Evolutionary conservation across 2,329 filamentous ascomycete genomes (phyloP).

Genomic region (Pseudocercospora fuligena): DNA sequence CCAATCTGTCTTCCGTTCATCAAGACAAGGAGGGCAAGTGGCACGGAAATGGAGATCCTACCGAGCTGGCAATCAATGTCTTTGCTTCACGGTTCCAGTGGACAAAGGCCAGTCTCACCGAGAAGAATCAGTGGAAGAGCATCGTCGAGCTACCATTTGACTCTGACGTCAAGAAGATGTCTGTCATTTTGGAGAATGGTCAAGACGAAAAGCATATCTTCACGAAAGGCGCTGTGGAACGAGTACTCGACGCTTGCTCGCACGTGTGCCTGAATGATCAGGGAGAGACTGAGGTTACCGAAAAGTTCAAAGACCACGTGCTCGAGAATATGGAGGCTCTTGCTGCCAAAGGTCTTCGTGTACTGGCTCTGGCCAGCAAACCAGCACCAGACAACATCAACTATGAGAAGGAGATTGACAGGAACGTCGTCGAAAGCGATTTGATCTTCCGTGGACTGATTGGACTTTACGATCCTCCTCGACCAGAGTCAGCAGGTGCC

Average conservation of each 20-base stretch:
- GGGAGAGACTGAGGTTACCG: conserved; percentile 56
- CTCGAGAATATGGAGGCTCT: conserved; percentile 71
- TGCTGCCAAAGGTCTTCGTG: conserved; percentile 65
- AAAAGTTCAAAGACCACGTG: conserved; percentile 59
- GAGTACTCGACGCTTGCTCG: conserved; percentile 67
- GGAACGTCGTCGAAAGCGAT: conserved; percentile 67
- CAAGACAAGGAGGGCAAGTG: conserved; percentile 61
- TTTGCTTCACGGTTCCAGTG: conserved; percentile 69
- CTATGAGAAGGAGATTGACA: conserved; percentile 51
- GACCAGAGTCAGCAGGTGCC: conserved; percentile 75
- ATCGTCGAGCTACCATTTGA: conserved; percentile 74
- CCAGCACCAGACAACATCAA: conserved; percentile 63
- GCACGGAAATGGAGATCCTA: conserved; percentile 69
- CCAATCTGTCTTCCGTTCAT: conserved; percentile 68
- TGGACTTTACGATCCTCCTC: conserved; percentile 70
- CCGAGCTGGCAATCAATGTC: conserved; percentile 76
- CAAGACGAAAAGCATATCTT: conserved; percentile 52
- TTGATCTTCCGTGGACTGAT: conserved; percentile 62
- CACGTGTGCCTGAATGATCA: conserved; percentile 35
- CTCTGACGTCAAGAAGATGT: conserved; percentile 77
- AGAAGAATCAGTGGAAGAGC: conserved; percentile 48
- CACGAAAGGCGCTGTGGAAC: conserved; percentile 72
- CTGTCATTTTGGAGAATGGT: conserved; percentile 69
- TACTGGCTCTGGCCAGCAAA: conserved; percentile 61
- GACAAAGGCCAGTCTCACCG: conserved; percentile 22